A percentile compares a stretch with the other conserved stretches of the same genome.
Evolutionary conservation across 495 filamentous ascomycete species (phyloP).

Genomic region (Penicillium diatomitis): DNA sequence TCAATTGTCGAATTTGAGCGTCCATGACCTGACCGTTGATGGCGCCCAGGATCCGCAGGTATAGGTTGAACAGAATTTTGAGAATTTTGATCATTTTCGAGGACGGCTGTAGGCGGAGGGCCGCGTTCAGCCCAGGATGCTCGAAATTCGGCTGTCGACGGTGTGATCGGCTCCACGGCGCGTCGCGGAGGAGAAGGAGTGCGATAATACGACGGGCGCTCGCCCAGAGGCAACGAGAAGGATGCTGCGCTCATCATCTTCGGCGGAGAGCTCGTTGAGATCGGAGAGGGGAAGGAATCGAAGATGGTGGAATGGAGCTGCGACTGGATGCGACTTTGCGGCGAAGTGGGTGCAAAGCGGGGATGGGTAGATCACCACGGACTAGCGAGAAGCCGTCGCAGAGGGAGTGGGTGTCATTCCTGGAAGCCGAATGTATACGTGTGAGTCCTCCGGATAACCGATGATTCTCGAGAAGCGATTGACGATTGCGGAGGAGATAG

Average conservation of each 20-base stretch:
- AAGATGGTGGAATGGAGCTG: constrained; percentile 13
- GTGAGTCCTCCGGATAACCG: constrained; percentile 16
- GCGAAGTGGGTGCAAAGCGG: constrained; percentile 40
- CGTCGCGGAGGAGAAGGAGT: constrained; percentile 47
- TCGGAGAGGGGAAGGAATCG: constrained; percentile 5
- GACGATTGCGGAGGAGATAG: constrained; percentile 14
- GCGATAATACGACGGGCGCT: constrained; percentile 41
- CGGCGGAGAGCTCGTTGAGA: constrained; percentile 5
- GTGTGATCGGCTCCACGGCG: constrained; percentile 46
- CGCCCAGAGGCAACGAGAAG: constrained; percentile 31
- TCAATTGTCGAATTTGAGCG: constrained; percentile 44
- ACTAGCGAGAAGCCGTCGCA: constrained; percentile 40
- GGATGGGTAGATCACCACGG: constrained; percentile 37
- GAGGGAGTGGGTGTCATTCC: constrained; percentile 38
- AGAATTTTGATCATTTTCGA: constrained; percentile 20
- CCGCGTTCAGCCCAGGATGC: constrained; percentile 26
- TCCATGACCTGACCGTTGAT: constrained; percentile 35
- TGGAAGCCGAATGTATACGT: constrained; percentile 27
- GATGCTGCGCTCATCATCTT: constrained; percentile 40
- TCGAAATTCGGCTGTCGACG: constrained; percentile 27
- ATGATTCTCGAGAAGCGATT: constrained; percentile 15
- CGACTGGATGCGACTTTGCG: constrained; percentile 28
- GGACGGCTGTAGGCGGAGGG: constrained; percentile 16
- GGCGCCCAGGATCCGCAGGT: constrained; percentile 12
- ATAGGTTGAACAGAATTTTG: constrained; percentile 13